These are phyloP conservation scores for Boletus semigastroideus DNA, from an alignment of 1,284 basidiomycete species.

Conservation along the genomic window DNA sequence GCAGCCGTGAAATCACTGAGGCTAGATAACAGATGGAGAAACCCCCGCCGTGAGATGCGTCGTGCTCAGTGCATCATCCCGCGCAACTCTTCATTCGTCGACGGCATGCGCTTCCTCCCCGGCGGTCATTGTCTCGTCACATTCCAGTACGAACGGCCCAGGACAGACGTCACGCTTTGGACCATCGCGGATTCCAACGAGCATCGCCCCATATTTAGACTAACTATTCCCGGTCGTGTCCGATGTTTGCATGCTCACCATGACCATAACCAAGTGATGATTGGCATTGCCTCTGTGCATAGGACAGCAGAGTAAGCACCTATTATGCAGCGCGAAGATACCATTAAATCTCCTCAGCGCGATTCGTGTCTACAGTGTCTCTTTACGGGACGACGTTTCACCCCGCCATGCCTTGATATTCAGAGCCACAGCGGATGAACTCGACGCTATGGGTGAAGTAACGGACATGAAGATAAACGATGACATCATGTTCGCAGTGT, in stretches of 20 bases:
- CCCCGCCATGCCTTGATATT: conserved; percentile 17
- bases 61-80: conserved; percentile 36
- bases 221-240: conserved; percentile 16
- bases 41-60: conserved; percentile 35
- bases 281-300: conserved; percentile 16
- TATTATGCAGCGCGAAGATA: not conserved
- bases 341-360: conserved; percentile 10
- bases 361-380: conserved; percentile 22
- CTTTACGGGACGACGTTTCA: conserved; percentile 3
- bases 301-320: conserved; percentile 16
- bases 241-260: conserved; percentile 21
- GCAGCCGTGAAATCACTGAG: conserved; percentile 43
- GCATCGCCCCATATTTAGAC: conserved; percentile 9
- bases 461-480: conserved; percentile 18
- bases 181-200: conserved; percentile 8
- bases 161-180: conserved; percentile 24
- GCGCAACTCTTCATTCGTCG: conserved; percentile 20
- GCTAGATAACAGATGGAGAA: conserved; percentile 53
- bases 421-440: conserved; percentile 18
- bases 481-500: conserved; percentile 16
- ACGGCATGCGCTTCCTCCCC: conserved; percentile 24
- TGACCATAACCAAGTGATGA: conserved; percentile 12
- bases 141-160: conserved; percentile 16
- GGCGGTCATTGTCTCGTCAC: conserved; percentile 26
- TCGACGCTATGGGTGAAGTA: conserved; percentile 16